These are phyloP conservation scores for Penicillium manginii DNA, from an alignment of 495 filamentous ascomycete species.

Conservation along the genomic window DNA sequence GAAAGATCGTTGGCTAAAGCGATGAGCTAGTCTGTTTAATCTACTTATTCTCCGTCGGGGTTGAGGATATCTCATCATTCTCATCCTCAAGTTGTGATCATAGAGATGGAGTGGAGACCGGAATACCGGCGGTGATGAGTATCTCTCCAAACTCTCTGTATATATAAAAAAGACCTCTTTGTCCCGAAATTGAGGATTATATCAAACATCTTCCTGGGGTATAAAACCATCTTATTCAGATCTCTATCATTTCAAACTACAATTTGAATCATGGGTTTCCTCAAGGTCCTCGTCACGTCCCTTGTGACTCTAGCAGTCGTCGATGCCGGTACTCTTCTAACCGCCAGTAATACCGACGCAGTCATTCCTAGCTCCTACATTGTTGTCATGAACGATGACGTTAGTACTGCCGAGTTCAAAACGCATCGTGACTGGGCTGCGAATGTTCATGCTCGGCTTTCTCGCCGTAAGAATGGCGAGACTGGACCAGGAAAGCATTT, in stretches of 20 bases:
- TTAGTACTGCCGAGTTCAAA: constrained; percentile 14
- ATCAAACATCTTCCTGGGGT: constrained; percentile 8
- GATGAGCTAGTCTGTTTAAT: neutral
- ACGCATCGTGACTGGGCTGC: constrained; percentile 16
- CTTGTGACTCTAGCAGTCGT: constrained; percentile 21
- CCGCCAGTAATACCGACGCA: constrained; percentile 9
- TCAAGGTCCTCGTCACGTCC: constrained; percentile 15
- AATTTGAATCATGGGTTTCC: constrained; percentile 19
- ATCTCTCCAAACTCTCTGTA: constrained; percentile 7
- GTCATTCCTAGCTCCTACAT: constrained; percentile 21
- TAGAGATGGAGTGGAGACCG: constrained; percentile 11
- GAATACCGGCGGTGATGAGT: constrained; percentile 18
- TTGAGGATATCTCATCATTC: constrained; percentile 11
- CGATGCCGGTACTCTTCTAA: constrained; percentile 13
- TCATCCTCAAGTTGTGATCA: constrained; percentile 5
- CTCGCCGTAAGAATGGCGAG: constrained; percentile 3
- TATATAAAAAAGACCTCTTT: neutral
- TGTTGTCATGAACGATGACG: constrained; percentile 22
- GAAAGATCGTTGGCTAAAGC: constrained; percentile 3
- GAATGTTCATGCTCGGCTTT: constrained; percentile 9
- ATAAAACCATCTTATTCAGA: constrained; percentile 9
- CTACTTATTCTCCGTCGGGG: constrained; percentile 14
- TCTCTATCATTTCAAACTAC: constrained; percentile 7
- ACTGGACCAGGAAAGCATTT: constrained; percentile 21
- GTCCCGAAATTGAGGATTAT: constrained; percentile 13